phyloP scores from a whole-genome alignment of 192 early-diverging fungal species.

The Mortierella claussenii region DNA sequence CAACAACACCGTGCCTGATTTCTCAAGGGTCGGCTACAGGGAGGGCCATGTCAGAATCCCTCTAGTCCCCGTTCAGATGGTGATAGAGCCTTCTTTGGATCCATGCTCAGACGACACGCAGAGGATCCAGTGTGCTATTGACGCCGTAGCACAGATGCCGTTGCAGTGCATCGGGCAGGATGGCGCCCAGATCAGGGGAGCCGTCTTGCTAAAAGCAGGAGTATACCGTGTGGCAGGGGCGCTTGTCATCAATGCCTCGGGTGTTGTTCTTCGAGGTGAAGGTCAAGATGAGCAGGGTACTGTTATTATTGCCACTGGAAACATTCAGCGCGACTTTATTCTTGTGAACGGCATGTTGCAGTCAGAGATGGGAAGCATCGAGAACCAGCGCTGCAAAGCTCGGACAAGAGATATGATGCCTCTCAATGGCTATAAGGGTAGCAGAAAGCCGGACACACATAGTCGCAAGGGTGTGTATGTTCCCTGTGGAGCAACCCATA shows the following conservation, averaged over 20 bases:
- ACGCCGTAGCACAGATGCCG: constrained; percentile 21
- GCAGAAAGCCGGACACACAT: constrained; percentile 36
- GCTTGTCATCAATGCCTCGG: constrained; percentile 33
- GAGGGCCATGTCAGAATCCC: constrained; percentile 45
- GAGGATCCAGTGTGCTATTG: constrained; percentile 39
- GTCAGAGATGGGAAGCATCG: constrained; percentile 34
- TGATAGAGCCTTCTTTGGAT: constrained; percentile 33
- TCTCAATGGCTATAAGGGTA: constrained; percentile 37
- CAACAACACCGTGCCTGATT: constrained; percentile 37
- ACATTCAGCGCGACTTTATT: constrained; percentile 48
- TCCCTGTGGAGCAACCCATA: constrained; percentile 19
- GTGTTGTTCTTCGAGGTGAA: constrained; percentile 39
- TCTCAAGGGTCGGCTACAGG: constrained; percentile 47
- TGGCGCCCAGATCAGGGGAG: constrained; percentile 35
- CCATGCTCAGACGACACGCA: constrained; percentile 27
- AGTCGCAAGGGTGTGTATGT: constrained; percentile 18
- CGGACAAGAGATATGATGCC: constrained; percentile 49
- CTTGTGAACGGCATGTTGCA: constrained; percentile 42
- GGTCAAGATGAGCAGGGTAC: constrained; percentile 40
- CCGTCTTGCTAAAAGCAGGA: constrained; percentile 41
- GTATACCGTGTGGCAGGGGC: constrained; percentile 40
- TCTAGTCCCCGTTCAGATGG: constrained; percentile 29
- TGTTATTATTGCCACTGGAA: constrained; percentile 34
- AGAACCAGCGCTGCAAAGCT: constrained; percentile 32
- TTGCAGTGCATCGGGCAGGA: constrained; percentile 22